A percentile compares a stretch with the other conserved stretches of the same genome.
These are phyloP conservation scores for Coemansia sp. DNA, from an alignment of 192 early-diverging fungal species.

Conservation along the genomic window DNA sequence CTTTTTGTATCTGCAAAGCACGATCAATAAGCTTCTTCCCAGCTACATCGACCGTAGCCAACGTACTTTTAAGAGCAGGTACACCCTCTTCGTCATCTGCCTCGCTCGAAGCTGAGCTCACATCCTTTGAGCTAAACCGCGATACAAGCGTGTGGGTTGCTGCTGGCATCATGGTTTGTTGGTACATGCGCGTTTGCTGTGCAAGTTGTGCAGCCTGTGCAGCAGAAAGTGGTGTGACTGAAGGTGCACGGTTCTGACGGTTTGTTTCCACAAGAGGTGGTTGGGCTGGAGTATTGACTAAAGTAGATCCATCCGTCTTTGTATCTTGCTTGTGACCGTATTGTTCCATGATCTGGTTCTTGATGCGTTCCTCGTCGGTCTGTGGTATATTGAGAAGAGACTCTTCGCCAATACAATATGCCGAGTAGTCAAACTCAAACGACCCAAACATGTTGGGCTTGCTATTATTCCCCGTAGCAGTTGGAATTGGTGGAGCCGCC, in stretches of 20 bases:
- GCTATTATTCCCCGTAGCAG: background rate
- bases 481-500: too few relatives aligned
- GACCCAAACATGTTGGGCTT: background rate
- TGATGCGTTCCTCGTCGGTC: background rate
- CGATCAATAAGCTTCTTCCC: slow-evolving; percentile 22
- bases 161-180: too few relatives aligned
- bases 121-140: slow-evolving; percentile 24
- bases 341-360: slow-evolving; percentile 16
- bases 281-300: slow-evolving; percentile 1
- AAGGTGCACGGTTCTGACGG: background rate
- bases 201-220: background rate
- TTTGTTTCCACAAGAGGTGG: too few relatives aligned
- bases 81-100: slow-evolving; percentile 21
- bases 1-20: slow-evolving; percentile 33
- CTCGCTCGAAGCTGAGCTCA: slow-evolving; percentile 25
- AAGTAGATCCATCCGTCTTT: background rate
- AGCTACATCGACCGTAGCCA: slow-evolving; percentile 10
- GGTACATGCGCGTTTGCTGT: background rate
- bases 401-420: background rate
- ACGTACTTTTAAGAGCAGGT: slow-evolving; percentile 22
- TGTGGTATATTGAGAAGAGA: background rate
- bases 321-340: slow-evolving; percentile 9
- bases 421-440: slow-evolving; percentile 2
- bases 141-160: too few relatives aligned
- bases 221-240: background rate